Conservation (phyloP, 2,329 filamentous ascomycete genomes). For the Coniochaeta prunicola region DNA sequence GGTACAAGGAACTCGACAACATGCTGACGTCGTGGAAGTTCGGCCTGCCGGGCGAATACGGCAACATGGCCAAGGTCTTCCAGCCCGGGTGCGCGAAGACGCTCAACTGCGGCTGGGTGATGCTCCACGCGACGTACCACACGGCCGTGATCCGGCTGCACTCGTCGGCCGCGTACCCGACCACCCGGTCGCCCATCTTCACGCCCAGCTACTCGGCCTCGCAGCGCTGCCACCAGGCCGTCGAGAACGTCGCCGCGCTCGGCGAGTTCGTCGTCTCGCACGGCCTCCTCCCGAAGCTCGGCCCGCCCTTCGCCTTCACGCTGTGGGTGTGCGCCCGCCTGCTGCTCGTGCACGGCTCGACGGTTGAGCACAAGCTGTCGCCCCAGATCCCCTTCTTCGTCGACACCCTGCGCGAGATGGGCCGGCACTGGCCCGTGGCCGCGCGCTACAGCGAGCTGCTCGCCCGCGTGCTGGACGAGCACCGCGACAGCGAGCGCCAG, state of each 20-base stretch:
- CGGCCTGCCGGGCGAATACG: slow-evolving; percentile 73
- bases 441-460: slow-evolving; percentile 74
- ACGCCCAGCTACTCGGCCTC: slow-evolving; percentile 80
- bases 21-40: slow-evolving; percentile 79
- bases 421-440: slow-evolving; percentile 78
- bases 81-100: slow-evolving; percentile 60
- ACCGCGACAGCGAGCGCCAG: slow-evolving; percentile 68
- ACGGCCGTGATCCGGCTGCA: slow-evolving; percentile 85
- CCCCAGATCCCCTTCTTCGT: slow-evolving; percentile 77
- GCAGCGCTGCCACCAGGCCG: slow-evolving; percentile 75
- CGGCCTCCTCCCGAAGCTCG: slow-evolving; percentile 69
- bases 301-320: slow-evolving; percentile 85
- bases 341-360: slow-evolving; percentile 82
- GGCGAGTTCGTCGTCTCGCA: slow-evolving; percentile 72
- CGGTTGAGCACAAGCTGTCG: slow-evolving; percentile 76
- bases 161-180: slow-evolving; percentile 88
- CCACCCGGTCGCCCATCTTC: slow-evolving; percentile 81
- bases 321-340: slow-evolving; percentile 87
- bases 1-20: slow-evolving; percentile 78
- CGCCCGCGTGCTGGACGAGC: slow-evolving; percentile 78
- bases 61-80: slow-evolving; percentile 75
- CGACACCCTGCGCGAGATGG: slow-evolving; percentile 73
- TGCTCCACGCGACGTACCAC: slow-evolving; percentile 85
- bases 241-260: slow-evolving; percentile 73
- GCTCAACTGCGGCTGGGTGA: slow-evolving; percentile 78